Evolutionary conservation across 2,329 filamentous ascomycete genomes (phyloP).

Genomic region (Pseudopyrenochaeta lycopersici): DNA sequence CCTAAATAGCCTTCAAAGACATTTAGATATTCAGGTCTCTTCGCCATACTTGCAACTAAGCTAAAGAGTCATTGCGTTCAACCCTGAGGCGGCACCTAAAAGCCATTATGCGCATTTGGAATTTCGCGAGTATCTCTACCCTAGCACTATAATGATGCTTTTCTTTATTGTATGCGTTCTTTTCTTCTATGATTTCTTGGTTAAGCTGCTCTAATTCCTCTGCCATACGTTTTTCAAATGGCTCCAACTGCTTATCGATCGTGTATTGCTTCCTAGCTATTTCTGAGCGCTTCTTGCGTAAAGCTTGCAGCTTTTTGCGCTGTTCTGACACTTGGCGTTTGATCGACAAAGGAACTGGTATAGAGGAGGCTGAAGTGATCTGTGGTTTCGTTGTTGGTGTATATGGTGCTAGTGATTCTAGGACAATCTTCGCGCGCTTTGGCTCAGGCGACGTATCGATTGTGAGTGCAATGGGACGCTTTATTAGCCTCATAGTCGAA

Average conservation of each 20-base stretch:
- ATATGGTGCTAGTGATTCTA: not conserved
- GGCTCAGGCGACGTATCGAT: conserved; percentile 4
- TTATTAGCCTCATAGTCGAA: not conserved
- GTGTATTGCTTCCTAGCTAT: conserved; percentile 25
- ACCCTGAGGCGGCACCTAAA: not conserved
- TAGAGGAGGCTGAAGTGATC: too few relatives aligned
- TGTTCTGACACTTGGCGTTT: conserved; percentile 24
- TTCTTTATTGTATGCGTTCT: conserved; percentile 21
- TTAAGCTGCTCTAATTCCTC: conserved; percentile 31
- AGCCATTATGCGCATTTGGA: conserved; percentile 13
- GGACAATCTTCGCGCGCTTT: conserved; percentile 18
- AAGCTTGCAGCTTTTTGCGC: conserved; percentile 22
- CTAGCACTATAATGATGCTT: conserved; percentile 20
- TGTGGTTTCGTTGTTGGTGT: not conserved
- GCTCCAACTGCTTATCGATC: conserved; percentile 20
- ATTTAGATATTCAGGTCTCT: too few relatives aligned
- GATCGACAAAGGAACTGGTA: conserved; percentile 8
- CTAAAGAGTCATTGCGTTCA: too few relatives aligned
- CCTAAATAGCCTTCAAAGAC: too few relatives aligned
- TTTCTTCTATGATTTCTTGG: conserved; percentile 26
- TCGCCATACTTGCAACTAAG: too few relatives aligned
- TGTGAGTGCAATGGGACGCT: conserved; percentile 9
- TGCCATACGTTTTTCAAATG: conserved; percentile 25
- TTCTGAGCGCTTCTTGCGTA: conserved; percentile 22
- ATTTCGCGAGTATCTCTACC: conserved; percentile 25